Base-by-base conservation (phyloP, 2,329 filamentous ascomycete species). In the Penicillium glabrum region DNA sequence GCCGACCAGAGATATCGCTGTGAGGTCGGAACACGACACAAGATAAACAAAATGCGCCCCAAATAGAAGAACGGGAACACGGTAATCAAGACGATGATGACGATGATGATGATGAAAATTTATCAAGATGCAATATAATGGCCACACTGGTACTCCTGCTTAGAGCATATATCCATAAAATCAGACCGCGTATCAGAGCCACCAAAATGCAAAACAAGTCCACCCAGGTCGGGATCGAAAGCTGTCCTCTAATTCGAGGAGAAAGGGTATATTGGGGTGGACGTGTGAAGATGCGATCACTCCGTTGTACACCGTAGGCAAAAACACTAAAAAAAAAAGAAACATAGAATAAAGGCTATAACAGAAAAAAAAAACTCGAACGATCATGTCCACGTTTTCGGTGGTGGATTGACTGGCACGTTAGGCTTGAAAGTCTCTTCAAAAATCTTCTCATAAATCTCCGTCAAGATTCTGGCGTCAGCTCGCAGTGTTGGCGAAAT, bases 401-500 rank as follows among this genome's bases (percentile, higher is more conserved):
- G 9, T 41, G 5, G 19, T 39, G 19, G 9, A 14, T 33, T 11
- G 14, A 26, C 46, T 24, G 31, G n/a, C 31, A 4, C 6, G 9
- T 37, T 23, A 35, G 11, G 26, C 46, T 19, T 5, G 35, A 46
- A 31, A 31, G 6, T 19, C 14, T 6, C 1, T 10, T 63, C 57
- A 51, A 79, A 79, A 16, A 79, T 73, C 55, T 74, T 75, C 13
- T 68, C 62, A 29, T 78, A 76, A 50, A 83, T 81, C 51, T 81
- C 78, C 43, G 78, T 75, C 14, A 97, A 80, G 57, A 97, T 95
- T 51, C 84, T 82, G 69, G 89, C 84, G 71, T 97, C 92, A 46
- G 85, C 84, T 47, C 78, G 75, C 7, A 97, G 83, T 8, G 90
- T 89, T 47, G 91, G 91, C 0, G 90, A 90, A 24, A 89, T 88